A percentile compares a stretch with the other conserved stretches of the same genome.
Evolutionary conservation across 768 basidiomycete genomes (phyloP).

Genomic region (Asterophora lycoperdoides): DNA sequence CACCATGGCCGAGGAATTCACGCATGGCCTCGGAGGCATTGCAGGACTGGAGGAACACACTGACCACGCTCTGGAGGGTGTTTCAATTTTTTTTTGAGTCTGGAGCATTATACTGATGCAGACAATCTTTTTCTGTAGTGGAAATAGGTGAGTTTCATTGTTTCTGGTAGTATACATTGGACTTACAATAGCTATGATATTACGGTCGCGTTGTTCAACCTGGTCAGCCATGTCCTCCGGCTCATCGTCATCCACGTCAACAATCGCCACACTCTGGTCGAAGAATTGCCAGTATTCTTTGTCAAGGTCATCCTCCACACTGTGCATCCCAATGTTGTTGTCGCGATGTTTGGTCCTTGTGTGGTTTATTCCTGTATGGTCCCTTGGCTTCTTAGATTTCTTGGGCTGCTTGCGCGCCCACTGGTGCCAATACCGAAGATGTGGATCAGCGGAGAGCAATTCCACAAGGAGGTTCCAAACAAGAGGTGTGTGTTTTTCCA

Average conservation of each 20-base stretch:
- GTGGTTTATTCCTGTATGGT: no score
- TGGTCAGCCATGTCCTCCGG: background rate
- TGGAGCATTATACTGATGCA: no score
- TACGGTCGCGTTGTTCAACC: background rate
- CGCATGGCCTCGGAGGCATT: slow-evolving; percentile 24
- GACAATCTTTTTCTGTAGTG: slow-evolving; percentile 19
- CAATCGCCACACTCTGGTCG: slow-evolving; percentile 4
- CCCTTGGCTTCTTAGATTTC: background rate
- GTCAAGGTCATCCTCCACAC: background rate
- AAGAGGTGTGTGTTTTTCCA: background rate
- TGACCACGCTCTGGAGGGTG: slow-evolving; percentile 21
- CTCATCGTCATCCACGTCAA: slow-evolving; percentile 1
- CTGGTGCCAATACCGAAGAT: background rate
- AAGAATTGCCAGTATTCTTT: slow-evolving; percentile 1
- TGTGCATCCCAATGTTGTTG: background rate
- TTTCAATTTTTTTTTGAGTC: slow-evolving; percentile 21
- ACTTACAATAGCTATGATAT: background rate
- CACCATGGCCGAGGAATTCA: slow-evolving; percentile 25
- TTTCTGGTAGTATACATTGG: background rate
- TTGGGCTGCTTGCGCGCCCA: background rate
- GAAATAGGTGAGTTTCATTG: background rate
- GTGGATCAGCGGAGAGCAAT: background rate
- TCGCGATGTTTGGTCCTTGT: background rate
- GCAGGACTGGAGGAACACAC: slow-evolving; percentile 27
- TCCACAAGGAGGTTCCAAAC: background rate